A percentile compares a stretch with the other conserved stretches of the same genome.
phyloP scores from a whole-genome alignment of 805 yeast species.

The Alloascoidea hylecoeti region DNA sequence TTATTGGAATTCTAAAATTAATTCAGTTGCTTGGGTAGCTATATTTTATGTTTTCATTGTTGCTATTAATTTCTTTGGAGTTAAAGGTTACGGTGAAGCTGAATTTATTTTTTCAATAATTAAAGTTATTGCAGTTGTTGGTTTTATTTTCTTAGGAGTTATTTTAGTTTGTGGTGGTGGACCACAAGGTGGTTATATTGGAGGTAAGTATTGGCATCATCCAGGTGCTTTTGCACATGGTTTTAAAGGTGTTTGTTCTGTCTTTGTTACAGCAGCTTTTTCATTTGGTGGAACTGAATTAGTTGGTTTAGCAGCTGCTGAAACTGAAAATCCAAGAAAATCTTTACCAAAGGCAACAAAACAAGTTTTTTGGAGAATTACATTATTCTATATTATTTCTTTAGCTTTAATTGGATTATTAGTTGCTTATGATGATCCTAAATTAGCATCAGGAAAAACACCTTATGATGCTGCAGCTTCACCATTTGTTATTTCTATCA shows the following conservation, averaged over 20 bases:
- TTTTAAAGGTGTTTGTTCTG: slow-evolving; percentile 43
- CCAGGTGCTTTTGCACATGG: slow-evolving; percentile 43
- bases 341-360: slow-evolving; percentile 60
- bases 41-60: slow-evolving; percentile 25
- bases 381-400: slow-evolving; percentile 46
- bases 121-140: slow-evolving; percentile 29
- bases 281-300: slow-evolving; percentile 60
- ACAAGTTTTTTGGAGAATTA: slow-evolving; percentile 55
- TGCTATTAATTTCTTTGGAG: slow-evolving; percentile 24
- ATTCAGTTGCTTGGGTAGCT: slow-evolving; percentile 27
- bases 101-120: slow-evolving; percentile 31
- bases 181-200: slow-evolving; percentile 26
- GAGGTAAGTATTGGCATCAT: slow-evolving; percentile 29
- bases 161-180: slow-evolving; percentile 34
- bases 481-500: slow-evolving; percentile 75
- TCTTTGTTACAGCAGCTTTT: slow-evolving; percentile 51
- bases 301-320: slow-evolving; percentile 63
- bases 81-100: slow-evolving; percentile 33
- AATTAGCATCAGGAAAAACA: slow-evolving; percentile 29
- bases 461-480: slow-evolving; percentile 58
- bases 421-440: slow-evolving; percentile 44
- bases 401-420: slow-evolving; percentile 54
- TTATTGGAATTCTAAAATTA: slow-evolving; percentile 26
- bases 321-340: slow-evolving; percentile 53
- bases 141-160: slow-evolving; percentile 31